phyloP scores from a whole-genome alignment of 176 grass and related monocot genomes.

The Luzula sylvatica region DNA sequence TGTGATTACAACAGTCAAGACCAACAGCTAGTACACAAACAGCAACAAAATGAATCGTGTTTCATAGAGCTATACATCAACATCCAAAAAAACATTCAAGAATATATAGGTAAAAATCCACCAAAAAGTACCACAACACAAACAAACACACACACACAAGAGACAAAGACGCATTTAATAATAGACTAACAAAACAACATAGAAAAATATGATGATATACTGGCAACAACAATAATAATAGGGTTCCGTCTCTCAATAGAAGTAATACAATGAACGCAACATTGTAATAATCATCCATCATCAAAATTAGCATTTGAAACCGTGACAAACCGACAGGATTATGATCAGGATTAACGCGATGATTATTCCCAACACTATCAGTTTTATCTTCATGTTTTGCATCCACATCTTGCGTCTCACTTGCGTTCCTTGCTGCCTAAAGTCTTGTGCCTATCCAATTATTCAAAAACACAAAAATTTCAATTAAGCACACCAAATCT shows the following conservation, averaged over 20 bases:
- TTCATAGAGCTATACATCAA: too few relatives aligned
- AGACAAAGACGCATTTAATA: too few relatives aligned
- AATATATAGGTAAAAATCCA: too few relatives aligned
- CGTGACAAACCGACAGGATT: slow-evolving; percentile 79
- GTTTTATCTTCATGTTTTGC: slow-evolving; percentile 97
- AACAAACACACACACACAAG: too few relatives aligned
- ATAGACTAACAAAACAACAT: too few relatives aligned
- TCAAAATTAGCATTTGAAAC: slow-evolving; percentile 70
- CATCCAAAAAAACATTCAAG: too few relatives aligned
- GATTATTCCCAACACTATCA: slow-evolving; percentile 79
- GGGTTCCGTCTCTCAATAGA: slow-evolving; percentile 10
- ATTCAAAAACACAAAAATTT: too few relatives aligned
- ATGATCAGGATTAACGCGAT: slow-evolving; percentile 86
- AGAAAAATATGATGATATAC: slow-evolving; percentile 13
- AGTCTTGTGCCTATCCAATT: slow-evolving; percentile 64
- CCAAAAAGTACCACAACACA: too few relatives aligned
- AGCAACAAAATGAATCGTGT: too few relatives aligned
- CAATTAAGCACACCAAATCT: background rate
- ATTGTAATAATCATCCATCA: background rate
- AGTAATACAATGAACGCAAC: too few relatives aligned
- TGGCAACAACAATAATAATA: slow-evolving; percentile 14
- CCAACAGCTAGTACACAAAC: too few relatives aligned
- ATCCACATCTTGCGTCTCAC: slow-evolving; percentile 93
- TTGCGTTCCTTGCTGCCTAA: slow-evolving; percentile 59
- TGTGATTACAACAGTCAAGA: too few relatives aligned